These are phyloP conservation scores for Eremothecium gossypii DNA, from an alignment of 1,139 yeast genomes.

Conservation along the genomic window DNA sequence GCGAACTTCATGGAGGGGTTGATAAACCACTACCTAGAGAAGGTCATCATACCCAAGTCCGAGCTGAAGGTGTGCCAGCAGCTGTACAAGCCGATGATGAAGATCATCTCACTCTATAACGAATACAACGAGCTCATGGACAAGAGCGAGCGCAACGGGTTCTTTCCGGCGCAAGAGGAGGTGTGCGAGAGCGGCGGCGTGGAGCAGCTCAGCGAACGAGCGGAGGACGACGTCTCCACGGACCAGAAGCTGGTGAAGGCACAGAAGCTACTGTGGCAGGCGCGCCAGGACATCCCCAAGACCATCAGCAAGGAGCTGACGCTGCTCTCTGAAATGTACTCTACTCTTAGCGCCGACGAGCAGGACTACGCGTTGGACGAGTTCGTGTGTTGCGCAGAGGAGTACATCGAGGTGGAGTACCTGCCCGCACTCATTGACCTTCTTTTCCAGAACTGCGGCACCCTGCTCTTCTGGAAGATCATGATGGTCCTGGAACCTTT, in stretches of 20 bases:
- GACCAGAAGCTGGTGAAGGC: conserved; percentile 24
- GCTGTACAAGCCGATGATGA: conserved; percentile 31
- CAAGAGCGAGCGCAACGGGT: conserved; percentile 28
- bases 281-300: conserved; percentile 30
- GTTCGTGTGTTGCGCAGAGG: conserved; percentile 31
- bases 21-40: conserved; percentile 30
- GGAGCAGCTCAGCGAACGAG: conserved; percentile 12
- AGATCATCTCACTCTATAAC: conserved; percentile 28
- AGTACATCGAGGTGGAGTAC: conserved; percentile 30
- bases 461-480: conserved; percentile 27
- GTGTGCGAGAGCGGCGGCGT: conserved; percentile 3
- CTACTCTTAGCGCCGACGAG: conserved; percentile 29
- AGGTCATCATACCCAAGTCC: conserved; percentile 29
- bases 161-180: conserved; percentile 15
- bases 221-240: neutral
- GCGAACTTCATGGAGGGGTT: conserved; percentile 32
- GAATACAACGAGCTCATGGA: conserved; percentile 30
- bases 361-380: conserved; percentile 31
- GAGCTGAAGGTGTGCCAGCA: conserved; percentile 32
- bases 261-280: conserved; percentile 29
- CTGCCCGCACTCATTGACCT: conserved; percentile 28
- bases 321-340: conserved; percentile 29
- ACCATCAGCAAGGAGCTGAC: conserved; percentile 30
- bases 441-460: conserved; percentile 25
- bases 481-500: conserved; percentile 30